A percentile compares a stretch with the other conserved stretches of the same genome.
Evolutionary conservation across 305 asterid species (phyloP).

Genomic region (Coffea humblotiana): DNA sequence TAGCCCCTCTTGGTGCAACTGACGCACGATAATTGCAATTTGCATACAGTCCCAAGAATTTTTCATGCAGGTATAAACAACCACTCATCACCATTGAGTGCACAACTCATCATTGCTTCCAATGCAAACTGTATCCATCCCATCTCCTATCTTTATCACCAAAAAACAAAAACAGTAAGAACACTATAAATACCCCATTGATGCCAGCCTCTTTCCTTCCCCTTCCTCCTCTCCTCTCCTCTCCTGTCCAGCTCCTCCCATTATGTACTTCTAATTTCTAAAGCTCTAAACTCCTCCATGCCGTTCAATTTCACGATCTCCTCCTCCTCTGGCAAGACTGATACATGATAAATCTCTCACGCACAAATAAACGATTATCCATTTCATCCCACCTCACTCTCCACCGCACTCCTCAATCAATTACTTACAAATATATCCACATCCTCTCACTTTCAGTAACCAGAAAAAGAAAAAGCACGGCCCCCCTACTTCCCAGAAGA

Average conservation of each 20-base stretch:
- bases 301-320: neutral
- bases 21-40: no score
- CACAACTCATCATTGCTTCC: neutral
- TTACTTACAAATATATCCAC: neutral
- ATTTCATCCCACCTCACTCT: neutral
- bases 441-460: neutral
- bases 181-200: conserved; percentile 18
- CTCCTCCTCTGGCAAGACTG: neutral
- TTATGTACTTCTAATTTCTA: neutral
- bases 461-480: no score
- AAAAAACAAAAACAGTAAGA: neutral
- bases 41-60: neutral
- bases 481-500: neutral
- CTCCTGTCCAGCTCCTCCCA: neutral
- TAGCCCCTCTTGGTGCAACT: no score
- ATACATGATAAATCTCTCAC: neutral
- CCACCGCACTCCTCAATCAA: neutral
- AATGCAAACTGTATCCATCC: neutral
- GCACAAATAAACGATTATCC: neutral
- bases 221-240: neutral
- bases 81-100: neutral
- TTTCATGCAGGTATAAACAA: neutral
- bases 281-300: neutral
- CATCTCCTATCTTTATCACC: neutral
- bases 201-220: neutral